Conservation (phyloP, 2,329 filamentous ascomycete species). For the Rasamsonia emersonii region DNA sequence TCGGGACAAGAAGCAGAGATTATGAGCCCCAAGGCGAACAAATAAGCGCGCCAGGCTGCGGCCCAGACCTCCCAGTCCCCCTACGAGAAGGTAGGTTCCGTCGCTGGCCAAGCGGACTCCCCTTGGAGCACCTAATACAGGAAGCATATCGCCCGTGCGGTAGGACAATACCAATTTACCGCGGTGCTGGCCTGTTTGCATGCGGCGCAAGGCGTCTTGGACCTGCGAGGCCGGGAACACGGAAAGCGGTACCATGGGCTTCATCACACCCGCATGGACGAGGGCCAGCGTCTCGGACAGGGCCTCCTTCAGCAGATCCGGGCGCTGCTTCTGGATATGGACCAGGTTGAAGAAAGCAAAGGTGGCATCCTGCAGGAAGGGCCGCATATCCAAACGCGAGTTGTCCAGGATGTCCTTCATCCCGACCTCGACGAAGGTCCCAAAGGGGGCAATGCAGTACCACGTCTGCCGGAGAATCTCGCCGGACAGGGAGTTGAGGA, state of each 20-base stretch:
- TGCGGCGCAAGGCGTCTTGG: slow-evolving; percentile 5
- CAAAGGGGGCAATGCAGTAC: slow-evolving; percentile 7
- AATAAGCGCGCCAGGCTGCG: slow-evolving; percentile 26
- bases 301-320: not conserved
- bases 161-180: slow-evolving; percentile 10
- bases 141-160: slow-evolving; percentile 3
- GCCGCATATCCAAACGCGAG: slow-evolving; percentile 1
- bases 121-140: not conserved
- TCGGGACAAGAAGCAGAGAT: slow-evolving; percentile 14
- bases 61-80: slow-evolving; percentile 35
- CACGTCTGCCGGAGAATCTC: slow-evolving; percentile 2
- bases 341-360: slow-evolving; percentile 3
- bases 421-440: slow-evolving; percentile 7
- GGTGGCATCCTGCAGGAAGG: not conserved
- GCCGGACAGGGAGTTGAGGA: slow-evolving; percentile 6
- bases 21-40: slow-evolving; percentile 24
- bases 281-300: slow-evolving; percentile 1
- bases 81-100: slow-evolving; percentile 28
- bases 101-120: not conserved
- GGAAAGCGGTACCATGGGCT: not conserved
- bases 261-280: not conserved
- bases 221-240: slow-evolving; percentile 1
- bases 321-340: not conserved
- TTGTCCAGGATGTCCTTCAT: slow-evolving; percentile 1
- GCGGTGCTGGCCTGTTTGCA: slow-evolving; percentile 10